phyloP scores from a whole-genome alignment of 805 yeast species.

The Tetrapisispora iriomotensis region DNA sequence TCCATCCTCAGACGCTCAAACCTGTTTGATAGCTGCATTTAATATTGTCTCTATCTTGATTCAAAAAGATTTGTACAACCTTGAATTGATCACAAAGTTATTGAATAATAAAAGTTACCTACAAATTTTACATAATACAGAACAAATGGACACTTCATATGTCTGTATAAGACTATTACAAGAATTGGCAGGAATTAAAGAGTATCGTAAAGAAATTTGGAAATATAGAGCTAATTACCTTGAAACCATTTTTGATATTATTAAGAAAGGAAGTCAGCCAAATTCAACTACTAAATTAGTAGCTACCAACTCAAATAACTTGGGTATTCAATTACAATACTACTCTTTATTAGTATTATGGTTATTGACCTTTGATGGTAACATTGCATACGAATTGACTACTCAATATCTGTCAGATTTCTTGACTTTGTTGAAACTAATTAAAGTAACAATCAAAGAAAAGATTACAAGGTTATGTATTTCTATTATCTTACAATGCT shows the following conservation, averaged over 20 bases:
- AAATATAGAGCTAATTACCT: slow-evolving; percentile 32
- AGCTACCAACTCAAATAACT: slow-evolving; percentile 30
- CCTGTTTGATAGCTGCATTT: slow-evolving; percentile 24
- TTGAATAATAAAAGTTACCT: slow-evolving; percentile 16
- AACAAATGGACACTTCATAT: slow-evolving; percentile 25
- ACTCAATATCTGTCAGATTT: slow-evolving; percentile 43
- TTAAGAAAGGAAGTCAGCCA: slow-evolving; percentile 31
- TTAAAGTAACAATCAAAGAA: slow-evolving; percentile 81
- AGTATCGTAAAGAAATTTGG: slow-evolving; percentile 23
- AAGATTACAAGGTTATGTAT: slow-evolving; percentile 81
- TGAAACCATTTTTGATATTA: slow-evolving; percentile 40
- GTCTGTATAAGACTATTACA: slow-evolving; percentile 26
- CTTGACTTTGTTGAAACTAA: slow-evolving; percentile 37
- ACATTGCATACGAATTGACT: slow-evolving; percentile 43
- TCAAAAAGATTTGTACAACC: slow-evolving; percentile 16
- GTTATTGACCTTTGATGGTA: slow-evolving; percentile 67
- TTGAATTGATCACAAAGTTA: slow-evolving; percentile 13
- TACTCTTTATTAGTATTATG: slow-evolving; percentile 68
- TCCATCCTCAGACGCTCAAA: slow-evolving; percentile 21
- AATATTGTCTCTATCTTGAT: slow-evolving; percentile 26
- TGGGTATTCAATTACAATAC: slow-evolving; percentile 75
- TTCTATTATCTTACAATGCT: slow-evolving; percentile 57
- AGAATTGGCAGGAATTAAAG: slow-evolving; percentile 23
- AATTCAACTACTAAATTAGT: slow-evolving; percentile 23
- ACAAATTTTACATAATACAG: slow-evolving; percentile 18